Evolutionary conservation across 441 rosid species (phyloP).

Genomic region (Euphorbia corollata): DNA sequence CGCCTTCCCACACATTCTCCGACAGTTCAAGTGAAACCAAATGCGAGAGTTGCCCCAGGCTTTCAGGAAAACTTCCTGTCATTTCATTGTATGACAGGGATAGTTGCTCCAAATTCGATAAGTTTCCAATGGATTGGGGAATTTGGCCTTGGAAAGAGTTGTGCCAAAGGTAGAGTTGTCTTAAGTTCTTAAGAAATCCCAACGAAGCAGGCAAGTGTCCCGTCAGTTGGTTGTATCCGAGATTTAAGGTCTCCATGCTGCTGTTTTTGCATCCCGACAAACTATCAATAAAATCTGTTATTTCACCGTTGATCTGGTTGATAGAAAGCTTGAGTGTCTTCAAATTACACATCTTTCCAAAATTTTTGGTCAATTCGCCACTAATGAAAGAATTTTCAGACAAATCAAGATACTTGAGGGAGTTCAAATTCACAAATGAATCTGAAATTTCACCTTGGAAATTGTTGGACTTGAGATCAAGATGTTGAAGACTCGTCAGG

Average conservation of each 20-base stretch:
- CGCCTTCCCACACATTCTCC: not conserved
- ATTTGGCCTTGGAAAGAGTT: not conserved
- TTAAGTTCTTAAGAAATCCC: not conserved
- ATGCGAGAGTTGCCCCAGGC: not conserved
- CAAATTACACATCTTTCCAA: not conserved
- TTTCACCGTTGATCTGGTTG: not conserved
- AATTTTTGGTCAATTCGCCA: not conserved
- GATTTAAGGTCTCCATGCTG: not conserved
- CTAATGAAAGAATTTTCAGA: conserved; percentile 2
- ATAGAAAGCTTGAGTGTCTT: not conserved
- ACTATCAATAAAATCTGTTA: not conserved
- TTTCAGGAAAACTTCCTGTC: not conserved
- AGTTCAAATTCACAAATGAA: not conserved
- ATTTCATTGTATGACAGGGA: not conserved
- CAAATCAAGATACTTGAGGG: conserved; percentile 2
- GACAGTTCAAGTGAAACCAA: not conserved
- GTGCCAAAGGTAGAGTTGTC: not conserved
- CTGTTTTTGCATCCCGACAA: not conserved
- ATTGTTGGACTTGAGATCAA: not conserved
- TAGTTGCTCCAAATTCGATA: not conserved
- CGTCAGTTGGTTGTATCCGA: not conserved
- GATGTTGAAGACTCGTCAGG: not conserved
- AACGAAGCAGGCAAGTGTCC: not conserved
- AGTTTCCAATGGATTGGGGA: not conserved
- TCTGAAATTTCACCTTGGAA: not conserved